Percentiles rank a stretch among this genome's conserved stretches.
These are phyloP conservation scores for Daucus carota DNA, from an alignment of 129 eudicot species.

Conservation along the genomic window DH1_v3.0 NC_030388.2:23217501-23218000, in stretches of 20 bases:
- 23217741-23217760: constrained; percentile 18
- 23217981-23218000: constrained; percentile 22
- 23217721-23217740: constrained; percentile 8
- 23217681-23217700: constrained; percentile 10
- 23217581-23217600: constrained; percentile 1
- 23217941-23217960: constrained; percentile 20
- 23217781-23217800: constrained; percentile 11
- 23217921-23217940: constrained; percentile 19
- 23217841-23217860: constrained; percentile 14
- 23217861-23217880: neutral
- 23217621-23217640: constrained; percentile 14
- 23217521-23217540: constrained; percentile 88
- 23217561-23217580: constrained; percentile 74
- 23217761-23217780: constrained; percentile 10
- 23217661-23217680: constrained; percentile 25
- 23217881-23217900: constrained; percentile 24
- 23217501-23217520: constrained; percentile 85
- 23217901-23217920: constrained; percentile 22
- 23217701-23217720: neutral
- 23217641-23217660: constrained; percentile 17
- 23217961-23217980: constrained; percentile 17
- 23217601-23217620: constrained; percentile 13
- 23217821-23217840: constrained; percentile 17
- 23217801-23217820: constrained; percentile 14
- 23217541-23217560: constrained; percentile 79